phyloP scores from a whole-genome alignment of 768 basidiomycete genomes.

The Mrakia hoshinonis region DNA sequence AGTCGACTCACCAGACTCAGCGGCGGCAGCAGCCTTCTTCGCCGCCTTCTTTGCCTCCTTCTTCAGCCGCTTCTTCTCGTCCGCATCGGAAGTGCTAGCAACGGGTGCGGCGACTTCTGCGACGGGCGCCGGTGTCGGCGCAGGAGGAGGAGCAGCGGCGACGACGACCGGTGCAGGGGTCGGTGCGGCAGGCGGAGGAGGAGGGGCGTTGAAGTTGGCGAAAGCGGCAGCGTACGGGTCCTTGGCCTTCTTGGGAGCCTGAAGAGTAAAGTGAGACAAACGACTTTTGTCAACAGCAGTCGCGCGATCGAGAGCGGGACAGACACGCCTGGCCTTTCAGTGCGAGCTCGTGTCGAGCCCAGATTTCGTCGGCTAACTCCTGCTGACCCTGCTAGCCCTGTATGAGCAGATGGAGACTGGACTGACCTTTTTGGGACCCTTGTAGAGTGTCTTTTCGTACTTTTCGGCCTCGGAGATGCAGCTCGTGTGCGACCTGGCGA shows the following conservation, averaged over 20 bases:
- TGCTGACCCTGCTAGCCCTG: no score
- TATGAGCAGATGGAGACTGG: no score
- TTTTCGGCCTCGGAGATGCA: slow-evolving; percentile 29
- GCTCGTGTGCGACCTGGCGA: slow-evolving; percentile 26
- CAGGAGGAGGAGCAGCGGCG: slow-evolving; percentile 9
- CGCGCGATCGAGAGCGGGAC: background rate
- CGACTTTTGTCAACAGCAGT: background rate
- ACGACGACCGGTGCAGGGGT: background rate
- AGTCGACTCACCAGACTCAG: background rate
- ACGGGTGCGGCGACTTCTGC: background rate
- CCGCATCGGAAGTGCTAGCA: background rate
- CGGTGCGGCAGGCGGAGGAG: background rate
- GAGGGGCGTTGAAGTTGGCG: slow-evolving; percentile 12
- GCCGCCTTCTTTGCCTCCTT: slow-evolving; percentile 43
- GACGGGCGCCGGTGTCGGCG: slow-evolving; percentile 38
- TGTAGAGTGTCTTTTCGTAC: slow-evolving; percentile 28
- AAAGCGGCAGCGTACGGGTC: slow-evolving; percentile 28
- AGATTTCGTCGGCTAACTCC: no score
- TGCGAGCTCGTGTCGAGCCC: no score
- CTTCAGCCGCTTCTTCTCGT: slow-evolving; percentile 38
- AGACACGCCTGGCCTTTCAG: no score
- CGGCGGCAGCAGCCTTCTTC: slow-evolving; percentile 10
- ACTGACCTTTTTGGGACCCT: slow-evolving; percentile 24
- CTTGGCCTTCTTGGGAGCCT: slow-evolving; percentile 15
- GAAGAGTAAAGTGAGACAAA: background rate